These are phyloP conservation scores for Populus hybrid DNA, from an alignment of 441 rosid species.

Conservation along the genomic window DNA sequence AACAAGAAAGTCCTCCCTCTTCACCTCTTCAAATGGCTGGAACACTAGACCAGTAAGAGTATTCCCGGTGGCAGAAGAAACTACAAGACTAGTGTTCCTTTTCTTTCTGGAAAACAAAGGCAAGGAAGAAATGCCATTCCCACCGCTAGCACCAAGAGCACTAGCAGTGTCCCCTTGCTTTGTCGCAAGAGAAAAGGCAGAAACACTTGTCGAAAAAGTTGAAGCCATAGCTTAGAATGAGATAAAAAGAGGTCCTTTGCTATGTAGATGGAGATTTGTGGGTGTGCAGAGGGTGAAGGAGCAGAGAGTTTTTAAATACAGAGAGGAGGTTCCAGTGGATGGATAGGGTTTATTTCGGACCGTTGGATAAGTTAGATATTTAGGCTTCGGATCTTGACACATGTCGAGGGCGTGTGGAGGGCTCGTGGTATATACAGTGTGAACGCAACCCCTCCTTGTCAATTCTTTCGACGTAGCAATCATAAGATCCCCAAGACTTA, in stretches of 20 bases:
- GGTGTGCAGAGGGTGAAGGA: neutral
- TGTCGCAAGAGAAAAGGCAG: conserved; percentile 13
- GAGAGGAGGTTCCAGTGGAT: neutral
- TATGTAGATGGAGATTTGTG: neutral
- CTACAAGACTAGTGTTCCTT: conserved; percentile 13
- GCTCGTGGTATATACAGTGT: conserved; percentile 49
- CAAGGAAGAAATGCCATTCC: neutral
- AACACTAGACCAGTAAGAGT: conserved; percentile 37
- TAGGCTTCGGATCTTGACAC: conserved; percentile 25
- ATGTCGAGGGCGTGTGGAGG: conserved; percentile 61
- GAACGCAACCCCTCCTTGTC: conserved; percentile 19
- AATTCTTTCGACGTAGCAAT: conserved; percentile 28
- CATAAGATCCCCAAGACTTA: neutral
- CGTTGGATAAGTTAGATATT: conserved; percentile 38
- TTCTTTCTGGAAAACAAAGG: neutral
- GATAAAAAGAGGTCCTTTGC: neutral
- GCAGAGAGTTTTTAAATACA: conserved; percentile 5
- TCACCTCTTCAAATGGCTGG: conserved; percentile 54
- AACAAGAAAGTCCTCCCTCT: conserved; percentile 32
- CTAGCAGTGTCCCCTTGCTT: neutral
- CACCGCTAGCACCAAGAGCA: neutral
- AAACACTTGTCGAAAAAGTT: conserved; percentile 24
- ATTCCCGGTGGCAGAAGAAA: conserved; percentile 15
- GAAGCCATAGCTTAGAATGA: neutral
- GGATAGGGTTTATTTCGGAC: conserved; percentile 23